Evolutionary conservation across 2,329 filamentous ascomycete species (phyloP), one percentile per base, ranked within the genome.

Genomic region (Cladosporium sp.): DNA sequence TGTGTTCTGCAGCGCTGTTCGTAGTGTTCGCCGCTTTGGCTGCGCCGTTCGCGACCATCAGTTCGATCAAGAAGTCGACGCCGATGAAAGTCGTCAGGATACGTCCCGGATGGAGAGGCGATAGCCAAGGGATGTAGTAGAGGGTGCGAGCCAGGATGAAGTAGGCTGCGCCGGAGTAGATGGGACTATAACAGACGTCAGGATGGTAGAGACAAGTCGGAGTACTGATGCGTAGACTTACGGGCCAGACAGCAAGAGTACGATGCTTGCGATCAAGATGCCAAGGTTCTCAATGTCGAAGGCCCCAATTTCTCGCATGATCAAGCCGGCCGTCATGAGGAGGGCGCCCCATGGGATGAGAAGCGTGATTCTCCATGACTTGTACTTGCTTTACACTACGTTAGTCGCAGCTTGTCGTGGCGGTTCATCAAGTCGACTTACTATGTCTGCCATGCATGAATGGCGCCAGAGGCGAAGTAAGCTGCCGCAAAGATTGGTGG

Each of bases 91-190:
- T 82, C 67, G 86, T 88, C 69, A 88, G 85, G 5, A 88, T 79
- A 3, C 85, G 80, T 3, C 84, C 84, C 0, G 85, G 85, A 68
- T 86, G 84, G 36, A 86, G 80, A 0, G 86, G 86, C 0, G 86
- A 81, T 65, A 85, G 80, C 71, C 88, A 85, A 0, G 86, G 86
- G 2, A 87, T 79, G 74, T 89, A 90, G 73, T 85, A 85, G 23
- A 89, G 79, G 14, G 87, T 79, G 4, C 86, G 82, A 2, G 84
- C 84, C 26, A 89, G 82, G 64, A 88, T 82, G 69, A 87, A 83
- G 74, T 89, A 89, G 71, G 89, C 88, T 64, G 85, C 82, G 3
- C 86, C 79, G 61, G 87, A 86, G 58, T 70, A 80, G 48, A 88
- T 83, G 4, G 89, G 78, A 26, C 61, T 46, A 13, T 36, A 18